Conservation (phyloP, 2,329 filamentous ascomycete genomes). For the Colletotrichum destructivum region DNA sequence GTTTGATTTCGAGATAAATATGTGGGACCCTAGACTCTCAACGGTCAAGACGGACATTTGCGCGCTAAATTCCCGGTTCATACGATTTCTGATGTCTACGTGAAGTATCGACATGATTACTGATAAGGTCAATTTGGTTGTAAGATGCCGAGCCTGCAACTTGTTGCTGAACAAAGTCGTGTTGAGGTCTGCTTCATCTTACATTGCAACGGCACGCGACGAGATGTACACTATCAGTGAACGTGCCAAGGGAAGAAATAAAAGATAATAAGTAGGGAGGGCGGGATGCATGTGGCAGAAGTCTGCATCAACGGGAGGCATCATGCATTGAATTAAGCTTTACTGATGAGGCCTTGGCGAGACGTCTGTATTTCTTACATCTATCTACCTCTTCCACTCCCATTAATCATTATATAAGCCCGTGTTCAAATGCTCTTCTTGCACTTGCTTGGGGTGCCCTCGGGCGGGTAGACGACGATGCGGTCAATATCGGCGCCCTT, state of each 20-base stretch:
- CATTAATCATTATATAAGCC: constrained; percentile 7
- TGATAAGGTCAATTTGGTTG: too few species aligned
- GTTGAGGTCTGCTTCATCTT: too few species aligned
- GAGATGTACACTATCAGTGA: too few species aligned
- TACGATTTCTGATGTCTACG: too few species aligned
- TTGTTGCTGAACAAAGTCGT: too few species aligned
- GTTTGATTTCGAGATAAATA: constrained; percentile 7
- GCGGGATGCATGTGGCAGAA: neutral
- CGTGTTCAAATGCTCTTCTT: neutral
- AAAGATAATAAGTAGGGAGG: too few species aligned
- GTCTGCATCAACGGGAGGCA: neutral
- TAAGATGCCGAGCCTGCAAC: too few species aligned
- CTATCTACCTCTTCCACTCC: neutral
- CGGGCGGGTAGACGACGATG: constrained; percentile 72
- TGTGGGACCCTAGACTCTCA: neutral
- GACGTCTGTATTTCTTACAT: neutral
- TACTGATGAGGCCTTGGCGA: neutral
- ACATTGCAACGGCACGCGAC: too few species aligned
- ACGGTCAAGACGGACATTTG: neutral
- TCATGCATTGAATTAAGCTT: neutral
- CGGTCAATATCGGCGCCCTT: constrained; percentile 73
- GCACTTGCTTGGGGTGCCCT: constrained; percentile 48
- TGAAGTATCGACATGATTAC: neutral
- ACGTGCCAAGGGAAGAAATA: too few species aligned
- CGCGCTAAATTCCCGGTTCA: too few species aligned